These are phyloP conservation scores for Ganoderma multipileum DNA, from an alignment of 1,284 basidiomycete genomes.

Conservation along the genomic window DNA sequence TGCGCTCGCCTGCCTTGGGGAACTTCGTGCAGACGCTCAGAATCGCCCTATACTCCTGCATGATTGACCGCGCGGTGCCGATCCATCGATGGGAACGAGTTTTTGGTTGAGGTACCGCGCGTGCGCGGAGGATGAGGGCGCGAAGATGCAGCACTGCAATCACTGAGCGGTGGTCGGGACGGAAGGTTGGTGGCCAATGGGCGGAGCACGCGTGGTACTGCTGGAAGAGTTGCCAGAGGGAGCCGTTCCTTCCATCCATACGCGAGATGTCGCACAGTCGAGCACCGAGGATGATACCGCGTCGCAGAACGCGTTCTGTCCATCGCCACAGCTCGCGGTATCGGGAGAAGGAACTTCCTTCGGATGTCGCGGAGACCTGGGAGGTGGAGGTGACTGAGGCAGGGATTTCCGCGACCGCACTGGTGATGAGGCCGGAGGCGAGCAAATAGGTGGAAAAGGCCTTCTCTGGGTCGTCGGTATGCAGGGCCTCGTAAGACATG, in stretches of 20 bases:
- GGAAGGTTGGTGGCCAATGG: conserved; percentile 80
- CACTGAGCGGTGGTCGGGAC: conserved; percentile 73
- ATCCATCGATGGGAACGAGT: conserved; percentile 64
- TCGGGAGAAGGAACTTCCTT: conserved; percentile 59
- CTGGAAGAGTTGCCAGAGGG: conserved; percentile 64
- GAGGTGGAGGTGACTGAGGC: conserved; percentile 41
- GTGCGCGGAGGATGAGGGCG: conserved; percentile 64
- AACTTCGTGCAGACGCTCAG: conserved; percentile 76
- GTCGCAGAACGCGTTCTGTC: conserved; percentile 76
- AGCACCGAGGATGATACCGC: conserved; percentile 65
- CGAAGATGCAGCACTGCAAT: conserved; percentile 76
- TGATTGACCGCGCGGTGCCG: conserved; percentile 64
- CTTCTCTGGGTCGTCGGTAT: conserved; percentile 50
- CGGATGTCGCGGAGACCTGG: conserved; percentile 43
- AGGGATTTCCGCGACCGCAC: conserved; percentile 57
- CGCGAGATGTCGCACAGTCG: conserved; percentile 48
- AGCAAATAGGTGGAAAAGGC: conserved; percentile 64
- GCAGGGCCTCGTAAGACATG: conserved; percentile 59
- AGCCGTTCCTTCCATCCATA: conserved; percentile 44
- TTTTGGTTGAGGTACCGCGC: conserved; percentile 31
- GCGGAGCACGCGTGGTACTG: conserved; percentile 68
- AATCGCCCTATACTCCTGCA: conserved; percentile 74
- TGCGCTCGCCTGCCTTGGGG: conserved; percentile 85
- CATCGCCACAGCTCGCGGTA: conserved; percentile 83
- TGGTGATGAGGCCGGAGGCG: conserved; percentile 59